phyloP scores from a whole-genome alignment of 2,329 filamentous ascomycete genomes.

The Verticillium nubilum region DNA sequence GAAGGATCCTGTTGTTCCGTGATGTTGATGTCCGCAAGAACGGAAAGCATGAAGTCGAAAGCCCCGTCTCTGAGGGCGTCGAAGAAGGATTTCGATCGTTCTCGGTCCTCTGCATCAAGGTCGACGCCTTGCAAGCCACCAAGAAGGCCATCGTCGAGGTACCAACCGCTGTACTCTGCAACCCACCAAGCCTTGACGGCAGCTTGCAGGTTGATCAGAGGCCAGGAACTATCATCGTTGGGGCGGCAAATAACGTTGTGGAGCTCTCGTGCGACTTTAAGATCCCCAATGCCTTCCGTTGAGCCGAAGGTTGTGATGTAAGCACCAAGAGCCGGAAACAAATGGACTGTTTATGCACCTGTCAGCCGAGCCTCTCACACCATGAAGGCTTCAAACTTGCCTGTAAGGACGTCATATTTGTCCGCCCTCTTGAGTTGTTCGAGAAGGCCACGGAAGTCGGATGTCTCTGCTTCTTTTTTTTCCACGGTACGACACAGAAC shows the following conservation, averaged over 20 bases:
- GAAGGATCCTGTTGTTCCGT: constrained; percentile 86
- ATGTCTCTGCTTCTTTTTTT: constrained; percentile 60
- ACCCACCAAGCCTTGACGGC: constrained; percentile 82
- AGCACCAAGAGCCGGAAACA: constrained; percentile 72
- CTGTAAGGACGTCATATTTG: constrained; percentile 64
- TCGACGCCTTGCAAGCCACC: constrained; percentile 44
- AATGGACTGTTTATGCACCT: constrained; percentile 55
- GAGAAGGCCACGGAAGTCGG: constrained; percentile 72
- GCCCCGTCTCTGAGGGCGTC: constrained; percentile 81
- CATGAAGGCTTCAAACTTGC: constrained; percentile 24
- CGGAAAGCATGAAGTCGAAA: constrained; percentile 83
- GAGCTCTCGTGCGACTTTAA: constrained; percentile 65
- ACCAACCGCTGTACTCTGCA: constrained; percentile 87
- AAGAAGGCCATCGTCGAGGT: constrained; percentile 60
- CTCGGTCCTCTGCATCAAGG: constrained; percentile 62
- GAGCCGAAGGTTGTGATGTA: constrained; percentile 77
- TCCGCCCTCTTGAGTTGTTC: constrained; percentile 63
- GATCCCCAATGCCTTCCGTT: constrained; percentile 61
- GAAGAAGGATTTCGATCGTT: constrained; percentile 67
- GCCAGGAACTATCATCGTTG: constrained; percentile 65
- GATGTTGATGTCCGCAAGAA: constrained; percentile 75
- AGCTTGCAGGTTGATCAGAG: constrained; percentile 69
- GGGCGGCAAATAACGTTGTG: constrained; percentile 63
- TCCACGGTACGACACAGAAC: constrained; percentile 76
- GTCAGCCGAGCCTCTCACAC: constrained; percentile 12